Conservation (phyloP, 768 basidiomycete genomes). For the Boletus rubropictus region DNA sequence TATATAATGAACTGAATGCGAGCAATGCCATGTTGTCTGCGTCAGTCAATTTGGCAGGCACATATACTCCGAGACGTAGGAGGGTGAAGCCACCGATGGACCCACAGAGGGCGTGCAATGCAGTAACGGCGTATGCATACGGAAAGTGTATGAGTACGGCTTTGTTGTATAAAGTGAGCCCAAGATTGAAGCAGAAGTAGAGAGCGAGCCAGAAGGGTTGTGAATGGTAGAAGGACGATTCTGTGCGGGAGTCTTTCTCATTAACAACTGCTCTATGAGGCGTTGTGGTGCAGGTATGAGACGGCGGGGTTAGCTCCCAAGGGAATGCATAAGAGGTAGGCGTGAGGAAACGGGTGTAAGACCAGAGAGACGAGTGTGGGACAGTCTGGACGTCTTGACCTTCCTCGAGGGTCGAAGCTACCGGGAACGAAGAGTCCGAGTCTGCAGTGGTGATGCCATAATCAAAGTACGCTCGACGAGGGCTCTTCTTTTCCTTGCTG, state of each 20-base stretch:
- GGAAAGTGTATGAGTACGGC: constrained; percentile 86
- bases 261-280: neutral
- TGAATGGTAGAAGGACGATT: constrained; percentile 24
- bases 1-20: constrained; percentile 85
- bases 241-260: constrained; percentile 7
- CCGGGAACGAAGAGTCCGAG: neutral
- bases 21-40: constrained; percentile 57
- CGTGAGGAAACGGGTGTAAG: constrained; percentile 1
- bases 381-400: neutral
- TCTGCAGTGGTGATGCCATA: constrained; percentile 10
- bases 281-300: constrained; percentile 1
- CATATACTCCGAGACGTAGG: constrained; percentile 51
- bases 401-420: constrained; percentile 7
- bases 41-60: constrained; percentile 46
- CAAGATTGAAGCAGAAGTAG: constrained; percentile 89
- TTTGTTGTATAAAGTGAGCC: constrained; percentile 94
- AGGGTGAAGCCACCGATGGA: constrained; percentile 72
- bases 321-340: constrained; percentile 12
- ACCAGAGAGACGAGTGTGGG: neutral
- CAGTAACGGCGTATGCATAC: constrained; percentile 93
- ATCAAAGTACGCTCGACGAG: constrained; percentile 22
- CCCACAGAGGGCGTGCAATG: constrained; percentile 84
- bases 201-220: constrained; percentile 60
- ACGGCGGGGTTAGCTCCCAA: constrained; percentile 18
- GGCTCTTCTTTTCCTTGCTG: constrained; percentile 14